A percentile compares a stretch with the other conserved stretches of the same genome.
Evolutionary conservation across 2,329 filamentous ascomycete genomes (phyloP).

Genomic region (Trichoderma sp.): DNA sequence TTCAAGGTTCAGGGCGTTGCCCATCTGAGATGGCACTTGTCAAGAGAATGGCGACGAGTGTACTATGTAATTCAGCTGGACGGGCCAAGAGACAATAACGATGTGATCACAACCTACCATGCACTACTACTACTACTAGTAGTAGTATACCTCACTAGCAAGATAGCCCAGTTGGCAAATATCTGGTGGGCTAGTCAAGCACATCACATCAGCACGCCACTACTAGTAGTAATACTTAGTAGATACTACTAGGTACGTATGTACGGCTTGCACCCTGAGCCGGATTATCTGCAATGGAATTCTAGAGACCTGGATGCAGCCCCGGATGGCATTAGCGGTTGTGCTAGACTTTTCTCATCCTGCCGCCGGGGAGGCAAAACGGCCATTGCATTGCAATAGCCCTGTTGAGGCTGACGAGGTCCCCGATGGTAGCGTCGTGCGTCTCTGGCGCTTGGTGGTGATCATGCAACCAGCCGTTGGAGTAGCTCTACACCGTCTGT

Average conservation of each 20-base stretch:
- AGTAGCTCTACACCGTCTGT: background rate
- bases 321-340: background rate
- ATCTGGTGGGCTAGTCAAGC: background rate
- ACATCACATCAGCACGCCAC: background rate
- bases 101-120: background rate
- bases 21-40: background rate
- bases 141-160: background rate
- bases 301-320: background rate
- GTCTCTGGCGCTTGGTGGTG: background rate
- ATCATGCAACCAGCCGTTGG: background rate
- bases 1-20: background rate
- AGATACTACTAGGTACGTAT: background rate
- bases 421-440: background rate
- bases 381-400: background rate
- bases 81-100: background rate
- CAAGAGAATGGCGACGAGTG: background rate
- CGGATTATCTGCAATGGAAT: background rate
- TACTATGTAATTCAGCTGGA: background rate
- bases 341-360: background rate
- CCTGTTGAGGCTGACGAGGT: background rate
- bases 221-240: too few species aligned
- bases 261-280: background rate
- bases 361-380: background rate
- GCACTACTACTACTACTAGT: too few species aligned
- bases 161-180: background rate